Conservation (phyloP, 169 alveolate genomes). For the Plasmodium reichenowi region DNA sequence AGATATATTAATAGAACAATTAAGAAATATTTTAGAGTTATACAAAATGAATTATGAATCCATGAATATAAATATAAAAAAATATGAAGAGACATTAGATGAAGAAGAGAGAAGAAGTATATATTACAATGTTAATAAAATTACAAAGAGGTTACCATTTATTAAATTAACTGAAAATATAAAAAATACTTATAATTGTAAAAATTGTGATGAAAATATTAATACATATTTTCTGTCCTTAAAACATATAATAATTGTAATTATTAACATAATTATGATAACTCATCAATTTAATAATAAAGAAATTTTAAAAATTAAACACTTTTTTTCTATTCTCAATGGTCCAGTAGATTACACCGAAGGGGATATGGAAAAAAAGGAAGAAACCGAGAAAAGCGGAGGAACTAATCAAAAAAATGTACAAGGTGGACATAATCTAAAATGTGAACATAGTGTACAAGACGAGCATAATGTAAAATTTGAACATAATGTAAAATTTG, state of each 20-base stretch:
- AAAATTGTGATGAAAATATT: conserved; percentile 65
- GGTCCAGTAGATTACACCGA: background rate
- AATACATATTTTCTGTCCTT: conserved; percentile 57
- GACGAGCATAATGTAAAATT: background rate
- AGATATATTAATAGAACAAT: conserved; percentile 43
- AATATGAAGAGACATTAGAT: conserved; percentile 40
- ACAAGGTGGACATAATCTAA: background rate
- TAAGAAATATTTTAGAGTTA: conserved; percentile 35
- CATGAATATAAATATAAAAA: conserved; percentile 72
- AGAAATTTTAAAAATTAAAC: conserved; percentile 61
- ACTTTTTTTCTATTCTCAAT: conserved; percentile 61
- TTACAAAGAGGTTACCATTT: conserved; percentile 33
- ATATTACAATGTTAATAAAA: conserved; percentile 48
- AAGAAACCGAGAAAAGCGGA: background rate
- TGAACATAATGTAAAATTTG: too few relatives aligned
- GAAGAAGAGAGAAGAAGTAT: conserved; percentile 48
- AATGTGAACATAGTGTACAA: background rate
- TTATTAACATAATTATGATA: conserved; percentile 53
- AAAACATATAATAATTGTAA: conserved; percentile 60
- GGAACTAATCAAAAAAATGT: background rate
- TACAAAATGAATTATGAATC: conserved; percentile 60
- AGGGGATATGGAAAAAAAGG: background rate
- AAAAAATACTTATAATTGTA: conserved; percentile 61
- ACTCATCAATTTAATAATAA: conserved; percentile 63
- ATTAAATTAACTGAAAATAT: conserved; percentile 65